Percentiles rank a stretch among this genome's conserved stretches.
Evolutionary conservation across 1,284 basidiomycete species (phyloP).

Genomic region (Puccinia triticina): DNA sequence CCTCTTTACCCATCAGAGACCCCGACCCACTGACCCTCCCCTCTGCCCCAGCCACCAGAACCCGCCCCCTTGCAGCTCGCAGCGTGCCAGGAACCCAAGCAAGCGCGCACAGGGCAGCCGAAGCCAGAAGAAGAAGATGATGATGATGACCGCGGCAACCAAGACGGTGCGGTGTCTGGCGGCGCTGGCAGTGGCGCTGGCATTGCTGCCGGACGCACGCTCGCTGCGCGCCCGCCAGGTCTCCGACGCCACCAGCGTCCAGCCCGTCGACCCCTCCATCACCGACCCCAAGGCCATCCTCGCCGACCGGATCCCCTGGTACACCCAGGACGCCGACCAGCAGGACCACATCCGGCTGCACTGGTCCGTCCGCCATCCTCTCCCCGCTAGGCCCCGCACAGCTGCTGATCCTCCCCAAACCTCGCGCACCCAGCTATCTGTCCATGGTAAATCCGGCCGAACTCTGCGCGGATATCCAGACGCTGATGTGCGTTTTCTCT

Average conservation of each 20-base stretch:
- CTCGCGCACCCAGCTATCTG: conserved; percentile 25
- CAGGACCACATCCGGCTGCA: conserved; percentile 48
- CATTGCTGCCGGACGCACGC: too few relatives aligned
- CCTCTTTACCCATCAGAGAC: too few relatives aligned
- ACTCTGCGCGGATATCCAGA: neutral
- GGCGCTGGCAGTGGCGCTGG: too few relatives aligned
- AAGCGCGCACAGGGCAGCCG: too few relatives aligned
- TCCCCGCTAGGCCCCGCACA: too few relatives aligned
- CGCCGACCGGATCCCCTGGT: conserved; percentile 23
- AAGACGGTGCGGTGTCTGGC: too few relatives aligned
- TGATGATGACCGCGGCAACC: too few relatives aligned
- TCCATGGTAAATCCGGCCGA: conserved; percentile 29
- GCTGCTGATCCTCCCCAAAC: neutral
- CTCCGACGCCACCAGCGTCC: neutral
- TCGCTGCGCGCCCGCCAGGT: conserved; percentile 11
- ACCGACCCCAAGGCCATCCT: conserved; percentile 22
- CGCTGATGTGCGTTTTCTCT: neutral
- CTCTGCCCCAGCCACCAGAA: too few relatives aligned
- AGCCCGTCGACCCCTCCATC: conserved; percentile 2
- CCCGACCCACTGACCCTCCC: too few relatives aligned
- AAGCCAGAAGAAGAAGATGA: too few relatives aligned
- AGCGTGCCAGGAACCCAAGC: too few relatives aligned
- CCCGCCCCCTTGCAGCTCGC: too few relatives aligned
- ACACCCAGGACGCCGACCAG: conserved; percentile 18
- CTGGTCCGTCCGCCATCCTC: conserved; percentile 15